These are phyloP conservation scores for Phytophthora uliginosa DNA, from an alignment of 352 stramenopile genomes.

Conservation along the genomic window DNA sequence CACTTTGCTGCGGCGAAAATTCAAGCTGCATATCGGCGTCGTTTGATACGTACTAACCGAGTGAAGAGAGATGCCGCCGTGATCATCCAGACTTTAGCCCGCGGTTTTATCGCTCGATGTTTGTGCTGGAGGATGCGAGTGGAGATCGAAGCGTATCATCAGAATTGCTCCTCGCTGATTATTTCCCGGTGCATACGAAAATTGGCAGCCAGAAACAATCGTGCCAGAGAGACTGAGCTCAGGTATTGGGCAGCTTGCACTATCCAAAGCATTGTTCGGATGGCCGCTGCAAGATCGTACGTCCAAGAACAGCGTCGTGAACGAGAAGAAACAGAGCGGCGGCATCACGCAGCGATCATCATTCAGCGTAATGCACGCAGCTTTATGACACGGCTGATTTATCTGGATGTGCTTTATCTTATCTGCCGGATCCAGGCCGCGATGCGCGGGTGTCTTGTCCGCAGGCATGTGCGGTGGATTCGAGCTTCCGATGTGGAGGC, in stretches of 20 bases:
- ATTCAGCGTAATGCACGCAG: slow-evolving; percentile 68
- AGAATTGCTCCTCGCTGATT: slow-evolving; percentile 44
- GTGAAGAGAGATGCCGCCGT: slow-evolving; percentile 41
- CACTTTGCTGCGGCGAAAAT: slow-evolving; percentile 61
- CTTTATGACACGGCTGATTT: slow-evolving; percentile 82
- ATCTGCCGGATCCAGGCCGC: slow-evolving; percentile 83
- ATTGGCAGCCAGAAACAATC: slow-evolving; percentile 39
- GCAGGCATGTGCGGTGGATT: slow-evolving; percentile 64
- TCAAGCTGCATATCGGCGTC: slow-evolving; percentile 53
- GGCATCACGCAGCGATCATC: slow-evolving; percentile 44
- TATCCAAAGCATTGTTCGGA: slow-evolving; percentile 61
- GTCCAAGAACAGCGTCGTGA: slow-evolving; percentile 19
- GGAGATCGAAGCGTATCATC: slow-evolving; percentile 22
- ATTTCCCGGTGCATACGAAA: slow-evolving; percentile 54
- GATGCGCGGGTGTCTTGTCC: slow-evolving; percentile 72
- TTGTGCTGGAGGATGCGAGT: slow-evolving; percentile 20
- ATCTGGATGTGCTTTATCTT: slow-evolving; percentile 83
- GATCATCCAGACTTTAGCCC: slow-evolving; percentile 59
- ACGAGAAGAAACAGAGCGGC: slow-evolving; percentile 15
- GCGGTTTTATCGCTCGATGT: slow-evolving; percentile 37
- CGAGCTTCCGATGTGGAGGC: slow-evolving; percentile 51
- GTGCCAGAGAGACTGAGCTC: slow-evolving; percentile 37
- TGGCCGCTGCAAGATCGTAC: slow-evolving; percentile 28
- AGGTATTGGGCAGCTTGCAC: slow-evolving; percentile 43
- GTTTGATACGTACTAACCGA: slow-evolving; percentile 19